Evolutionary conservation across 257 asterid genomes (phyloP), one percentile per base, ranked within the genome.

Genomic region (Dorcoceras hygrometricum): DNA sequence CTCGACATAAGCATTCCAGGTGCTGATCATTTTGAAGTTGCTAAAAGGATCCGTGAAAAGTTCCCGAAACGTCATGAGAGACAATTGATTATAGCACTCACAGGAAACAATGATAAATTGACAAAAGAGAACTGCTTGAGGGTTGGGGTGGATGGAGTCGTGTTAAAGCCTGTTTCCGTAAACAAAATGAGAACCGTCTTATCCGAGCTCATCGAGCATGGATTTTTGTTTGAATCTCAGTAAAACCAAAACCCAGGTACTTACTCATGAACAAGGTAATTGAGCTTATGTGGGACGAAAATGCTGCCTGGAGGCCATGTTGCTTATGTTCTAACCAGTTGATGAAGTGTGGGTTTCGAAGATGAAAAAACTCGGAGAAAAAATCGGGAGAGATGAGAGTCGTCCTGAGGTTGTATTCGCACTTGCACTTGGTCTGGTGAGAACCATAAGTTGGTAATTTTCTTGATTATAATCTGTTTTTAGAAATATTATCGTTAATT

Each of bases 151-250:
- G 85, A 83, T 22, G 97, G 95, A 28, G 88, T 90, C 57, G 58
- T 90, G 50, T 71, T 82, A 54, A 94, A 94, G 82, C 99, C 99
- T 22, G 75, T 87, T 28, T 90, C 97, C 1, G 83, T 94, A 12
- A 96, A 90, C 70, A 88, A 85, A 83, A 90, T 94, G 96, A 87
- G 91, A 73, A 88, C 83, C 62, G 86, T 82, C 23, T 78, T 94
- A 8, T 85, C 93, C 3, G 95, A 85, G 65, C 91, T 94, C 70
- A 31, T 94, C 62, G 95, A 90, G 65, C 95, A 78, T 59, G 89
- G 96, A 6, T 78, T 76, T 68, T 60, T 88, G 11, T 77, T 78
- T 43, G 94, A 84, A 54, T 67, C 87, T 62, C 68, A 83, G 32
- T 85, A 70, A n/a, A 80, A 46, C 54, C 54, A 46, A 46, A 39